Evolutionary conservation across 2,329 filamentous ascomycete species (phyloP).

Genomic region (Hymenoscyphus infarciens): DNA sequence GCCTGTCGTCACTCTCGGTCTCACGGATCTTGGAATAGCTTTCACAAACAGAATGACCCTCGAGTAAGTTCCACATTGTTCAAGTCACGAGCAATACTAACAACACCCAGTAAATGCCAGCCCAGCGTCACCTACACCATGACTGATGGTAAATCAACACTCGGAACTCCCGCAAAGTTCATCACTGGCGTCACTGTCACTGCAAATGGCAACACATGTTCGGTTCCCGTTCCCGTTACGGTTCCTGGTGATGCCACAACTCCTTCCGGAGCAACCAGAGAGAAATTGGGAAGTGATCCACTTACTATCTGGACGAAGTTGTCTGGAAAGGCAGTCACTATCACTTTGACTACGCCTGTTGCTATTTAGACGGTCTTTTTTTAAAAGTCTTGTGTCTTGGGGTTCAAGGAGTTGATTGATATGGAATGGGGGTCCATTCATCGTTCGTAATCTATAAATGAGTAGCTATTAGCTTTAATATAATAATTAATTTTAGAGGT

Average conservation of each 20-base stretch:
- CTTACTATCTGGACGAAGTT: slow-evolving; percentile 46
- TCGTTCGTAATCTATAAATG: neutral
- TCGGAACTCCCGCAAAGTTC: neutral
- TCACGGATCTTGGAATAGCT: neutral
- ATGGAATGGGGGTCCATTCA: neutral
- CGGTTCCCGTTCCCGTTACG: neutral
- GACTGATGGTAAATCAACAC: neutral
- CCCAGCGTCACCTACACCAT: slow-evolving; percentile 1
- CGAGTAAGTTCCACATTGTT: neutral
- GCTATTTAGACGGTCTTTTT: neutral
- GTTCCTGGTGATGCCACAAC: neutral
- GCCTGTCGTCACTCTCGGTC: slow-evolving; percentile 44
- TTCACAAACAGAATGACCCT: slow-evolving; percentile 5
- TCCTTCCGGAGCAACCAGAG: slow-evolving; percentile 1
- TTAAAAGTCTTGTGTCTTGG: neutral
- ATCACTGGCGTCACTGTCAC: slow-evolving; percentile 42
- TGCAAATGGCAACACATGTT: slow-evolving; percentile 1
- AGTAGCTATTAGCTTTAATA: neutral
- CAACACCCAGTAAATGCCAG: neutral
- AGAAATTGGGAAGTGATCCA: slow-evolving; percentile 48
- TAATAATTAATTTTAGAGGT: neutral
- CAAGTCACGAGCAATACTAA: neutral
- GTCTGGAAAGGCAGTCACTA: slow-evolving; percentile 31
- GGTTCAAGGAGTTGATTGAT: neutral
- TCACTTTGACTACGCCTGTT: neutral